These are phyloP conservation scores for Erucastrum elatum DNA, from an alignment of 345 rosid species.

Conservation along the genomic window DNA sequence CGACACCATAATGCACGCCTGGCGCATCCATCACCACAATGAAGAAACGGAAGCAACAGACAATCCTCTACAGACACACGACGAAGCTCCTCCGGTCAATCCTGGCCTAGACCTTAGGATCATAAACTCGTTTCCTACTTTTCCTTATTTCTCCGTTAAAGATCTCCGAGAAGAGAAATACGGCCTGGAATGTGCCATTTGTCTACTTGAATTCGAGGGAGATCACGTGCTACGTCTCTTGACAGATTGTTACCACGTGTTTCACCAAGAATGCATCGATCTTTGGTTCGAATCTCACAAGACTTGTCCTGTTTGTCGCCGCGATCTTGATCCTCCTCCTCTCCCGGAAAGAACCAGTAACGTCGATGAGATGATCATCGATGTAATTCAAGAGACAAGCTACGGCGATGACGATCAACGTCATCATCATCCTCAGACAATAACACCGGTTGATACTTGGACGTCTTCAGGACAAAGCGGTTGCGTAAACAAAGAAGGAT, in stretches of 20 bases:
- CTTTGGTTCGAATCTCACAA: background rate
- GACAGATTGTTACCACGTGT: background rate
- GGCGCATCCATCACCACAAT: conserved; percentile 39
- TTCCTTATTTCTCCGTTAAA: conserved; percentile 61
- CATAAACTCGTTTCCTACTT: conserved; percentile 58
- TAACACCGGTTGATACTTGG: conserved; percentile 31
- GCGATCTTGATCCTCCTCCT: conserved; percentile 48
- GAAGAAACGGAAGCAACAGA: conserved; percentile 37
- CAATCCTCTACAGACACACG: conserved; percentile 3
- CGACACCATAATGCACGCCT: conserved; percentile 43
- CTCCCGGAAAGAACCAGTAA: conserved; percentile 17
- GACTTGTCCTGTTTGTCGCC: background rate
- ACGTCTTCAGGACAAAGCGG: conserved; percentile 33
- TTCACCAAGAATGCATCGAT: background rate
- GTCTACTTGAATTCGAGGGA: background rate
- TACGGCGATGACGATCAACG: conserved; percentile 4
- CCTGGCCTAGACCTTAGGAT: conserved; percentile 64
- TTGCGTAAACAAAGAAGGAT: background rate
- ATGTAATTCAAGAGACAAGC: conserved; percentile 41
- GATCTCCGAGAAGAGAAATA: conserved; percentile 53
- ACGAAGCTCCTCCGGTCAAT: background rate
- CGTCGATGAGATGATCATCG: conserved; percentile 53
- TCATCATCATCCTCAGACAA: conserved; percentile 12
- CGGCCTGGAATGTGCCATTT: conserved; percentile 71
- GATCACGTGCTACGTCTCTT: background rate